Conservation (phyloP, 306 rosid species). For the Mimosa bimucronata region DNA sequence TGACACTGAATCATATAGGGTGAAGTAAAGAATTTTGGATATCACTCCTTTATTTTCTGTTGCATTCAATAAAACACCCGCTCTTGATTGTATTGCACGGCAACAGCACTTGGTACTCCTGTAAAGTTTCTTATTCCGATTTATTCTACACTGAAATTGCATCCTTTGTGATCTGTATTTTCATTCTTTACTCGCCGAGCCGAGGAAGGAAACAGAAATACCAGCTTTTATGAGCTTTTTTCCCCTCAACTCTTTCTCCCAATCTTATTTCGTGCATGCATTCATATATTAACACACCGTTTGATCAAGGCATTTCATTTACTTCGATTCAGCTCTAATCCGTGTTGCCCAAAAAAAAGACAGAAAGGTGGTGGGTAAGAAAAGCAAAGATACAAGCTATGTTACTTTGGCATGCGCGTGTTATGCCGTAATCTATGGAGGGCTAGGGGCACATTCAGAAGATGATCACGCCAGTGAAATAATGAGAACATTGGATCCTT, state of each 20-base stretch:
- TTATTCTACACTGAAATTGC: not conserved
- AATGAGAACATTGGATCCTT: not conserved
- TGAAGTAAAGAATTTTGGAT: not conserved
- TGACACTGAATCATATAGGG: not conserved
- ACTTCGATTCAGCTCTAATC: not conserved
- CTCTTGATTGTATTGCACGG: constrained; percentile 26
- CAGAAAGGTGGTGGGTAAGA: too few species aligned
- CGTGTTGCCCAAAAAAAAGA: too few species aligned
- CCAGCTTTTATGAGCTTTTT: too few species aligned
- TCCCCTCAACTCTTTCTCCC: too few species aligned
- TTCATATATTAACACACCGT: too few species aligned
- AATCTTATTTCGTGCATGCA: too few species aligned
- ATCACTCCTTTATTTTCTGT: constrained; percentile 5
- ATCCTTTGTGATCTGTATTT: not conserved
- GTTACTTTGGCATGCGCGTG: not conserved
- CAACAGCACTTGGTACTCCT: not conserved
- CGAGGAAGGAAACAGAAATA: not conserved
- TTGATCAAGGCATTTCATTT: not conserved
- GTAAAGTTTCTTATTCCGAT: too few species aligned
- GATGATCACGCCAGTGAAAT: not conserved
- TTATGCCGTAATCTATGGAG: not conserved
- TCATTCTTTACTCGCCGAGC: not conserved
- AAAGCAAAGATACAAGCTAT: not conserved
- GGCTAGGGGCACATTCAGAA: too few species aligned
- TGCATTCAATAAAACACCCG: not conserved